Conservation (phyloP, 2,329 filamentous ascomycete genomes). For the Fusarium coffeatum region DNA sequence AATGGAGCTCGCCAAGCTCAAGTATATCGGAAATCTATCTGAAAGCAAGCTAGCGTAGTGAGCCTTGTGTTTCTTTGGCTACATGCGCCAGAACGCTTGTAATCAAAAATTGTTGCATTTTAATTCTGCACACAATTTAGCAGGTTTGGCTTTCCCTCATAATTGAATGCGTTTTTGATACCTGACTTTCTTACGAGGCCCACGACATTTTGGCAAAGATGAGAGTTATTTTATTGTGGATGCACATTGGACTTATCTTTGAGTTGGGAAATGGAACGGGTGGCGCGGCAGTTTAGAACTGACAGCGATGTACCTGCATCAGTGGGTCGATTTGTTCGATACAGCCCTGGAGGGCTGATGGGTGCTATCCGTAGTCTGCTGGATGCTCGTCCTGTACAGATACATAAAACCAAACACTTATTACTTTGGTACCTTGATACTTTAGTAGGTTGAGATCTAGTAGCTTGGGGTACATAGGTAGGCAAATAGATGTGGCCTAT, state of each 20-base stretch:
- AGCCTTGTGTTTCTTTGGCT: conserved; percentile 33
- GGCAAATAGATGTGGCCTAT: not conserved
- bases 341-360: conserved; percentile 11
- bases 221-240: conserved; percentile 1
- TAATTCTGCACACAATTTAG: not conserved
- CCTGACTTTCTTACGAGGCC: conserved; percentile 2
- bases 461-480: not conserved
- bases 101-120: conserved; percentile 23
- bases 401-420: not conserved
- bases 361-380: not conserved
- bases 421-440: too few species aligned
- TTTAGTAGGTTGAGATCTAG: not conserved
- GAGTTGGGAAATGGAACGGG: conserved; percentile 13
- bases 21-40: conserved; percentile 9
- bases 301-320: conserved; percentile 38
- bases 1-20: not conserved
- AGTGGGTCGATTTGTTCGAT: conserved; percentile 25
- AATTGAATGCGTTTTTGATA: not conserved
- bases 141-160: not conserved
- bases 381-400: not conserved
- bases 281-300: conserved; percentile 17
- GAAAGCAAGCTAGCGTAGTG: conserved; percentile 22
- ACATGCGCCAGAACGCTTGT: conserved; percentile 24
- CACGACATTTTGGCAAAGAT: conserved; percentile 1
- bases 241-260: not conserved